Conservation (phyloP, 257 asterid species). For the Lycium barbarum region DNA sequence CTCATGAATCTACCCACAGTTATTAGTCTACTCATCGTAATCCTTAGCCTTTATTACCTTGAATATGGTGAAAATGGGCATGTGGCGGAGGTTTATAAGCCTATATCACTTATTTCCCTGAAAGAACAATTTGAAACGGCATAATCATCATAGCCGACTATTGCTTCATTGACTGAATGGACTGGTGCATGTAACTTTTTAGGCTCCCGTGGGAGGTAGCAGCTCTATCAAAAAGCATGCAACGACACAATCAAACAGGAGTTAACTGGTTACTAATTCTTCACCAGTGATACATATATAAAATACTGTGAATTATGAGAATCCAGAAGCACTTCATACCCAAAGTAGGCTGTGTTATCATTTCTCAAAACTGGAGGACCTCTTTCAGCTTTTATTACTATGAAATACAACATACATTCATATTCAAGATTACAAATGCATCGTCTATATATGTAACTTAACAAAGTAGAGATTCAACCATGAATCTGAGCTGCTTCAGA, state of each 20-base stretch:
- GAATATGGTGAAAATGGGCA: too few relatives aligned
- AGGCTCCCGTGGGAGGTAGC: not conserved
- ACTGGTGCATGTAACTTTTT: too few relatives aligned
- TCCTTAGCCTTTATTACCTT: too few relatives aligned
- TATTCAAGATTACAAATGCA: not conserved
- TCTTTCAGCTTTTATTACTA: constrained; percentile 14
- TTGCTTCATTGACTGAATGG: too few relatives aligned
- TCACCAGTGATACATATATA: not conserved
- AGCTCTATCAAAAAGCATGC: not conserved
- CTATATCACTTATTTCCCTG: too few relatives aligned
- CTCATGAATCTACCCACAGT: too few relatives aligned
- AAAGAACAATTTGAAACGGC: too few relatives aligned
- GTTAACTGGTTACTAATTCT: too few relatives aligned
- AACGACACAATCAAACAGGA: too few relatives aligned
- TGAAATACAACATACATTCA: not conserved
- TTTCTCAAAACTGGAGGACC: constrained; percentile 22
- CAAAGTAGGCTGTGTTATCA: not conserved
- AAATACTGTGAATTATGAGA: not conserved
- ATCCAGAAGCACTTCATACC: not conserved
- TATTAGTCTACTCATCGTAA: too few relatives aligned
- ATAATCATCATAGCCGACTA: not conserved
- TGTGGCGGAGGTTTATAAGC: too few relatives aligned
- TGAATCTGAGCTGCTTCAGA: not conserved
- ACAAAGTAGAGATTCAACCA: constrained; percentile 21
- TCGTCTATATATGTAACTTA: constrained; percentile 1